A percentile compares a stretch with the other conserved stretches of the same genome.
These are phyloP conservation scores for Lasiodiplodia sp. DNA, from an alignment of 2,329 filamentous ascomycete species.

Conservation along the genomic window DNA sequence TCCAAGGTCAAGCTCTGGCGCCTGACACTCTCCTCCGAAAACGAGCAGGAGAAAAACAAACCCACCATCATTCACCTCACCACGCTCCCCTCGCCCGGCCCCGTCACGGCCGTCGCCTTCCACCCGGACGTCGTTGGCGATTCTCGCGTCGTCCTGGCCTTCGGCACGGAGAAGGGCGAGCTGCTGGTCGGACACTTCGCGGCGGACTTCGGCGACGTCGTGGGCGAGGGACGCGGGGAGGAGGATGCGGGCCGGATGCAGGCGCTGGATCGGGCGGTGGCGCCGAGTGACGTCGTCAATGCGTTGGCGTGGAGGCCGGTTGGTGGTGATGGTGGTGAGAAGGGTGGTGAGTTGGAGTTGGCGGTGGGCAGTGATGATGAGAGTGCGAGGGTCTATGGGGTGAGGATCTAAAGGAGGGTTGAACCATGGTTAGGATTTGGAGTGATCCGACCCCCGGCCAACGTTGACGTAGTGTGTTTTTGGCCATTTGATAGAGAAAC, in stretches of 20 bases:
- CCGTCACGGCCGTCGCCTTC: constrained; percentile 47
- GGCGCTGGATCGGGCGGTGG: constrained; percentile 33
- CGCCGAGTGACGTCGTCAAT: constrained; percentile 42
- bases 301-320: constrained; percentile 45
- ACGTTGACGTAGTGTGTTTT: too few relatives aligned
- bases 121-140: neutral
- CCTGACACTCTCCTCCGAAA: too few relatives aligned
- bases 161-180: constrained; percentile 43
- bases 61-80: constrained; percentile 33
- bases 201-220: constrained; percentile 33
- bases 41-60: neutral
- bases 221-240: constrained; percentile 31
- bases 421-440: neutral
- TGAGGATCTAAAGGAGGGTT: constrained; percentile 2
- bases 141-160: constrained; percentile 37
- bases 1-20: constrained; percentile 75
- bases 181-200: constrained; percentile 27
- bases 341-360: constrained; percentile 37
- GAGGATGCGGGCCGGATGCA: constrained; percentile 29
- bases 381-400: constrained; percentile 45
- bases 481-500: too few relatives aligned
- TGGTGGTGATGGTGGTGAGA: neutral
- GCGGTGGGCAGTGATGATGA: constrained; percentile 52
- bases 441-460: too few relatives aligned
- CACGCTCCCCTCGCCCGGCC: constrained; percentile 36